Evolutionary conservation across 768 basidiomycete genomes (phyloP).

Genomic region (Austroboletus eburneus): DNA sequence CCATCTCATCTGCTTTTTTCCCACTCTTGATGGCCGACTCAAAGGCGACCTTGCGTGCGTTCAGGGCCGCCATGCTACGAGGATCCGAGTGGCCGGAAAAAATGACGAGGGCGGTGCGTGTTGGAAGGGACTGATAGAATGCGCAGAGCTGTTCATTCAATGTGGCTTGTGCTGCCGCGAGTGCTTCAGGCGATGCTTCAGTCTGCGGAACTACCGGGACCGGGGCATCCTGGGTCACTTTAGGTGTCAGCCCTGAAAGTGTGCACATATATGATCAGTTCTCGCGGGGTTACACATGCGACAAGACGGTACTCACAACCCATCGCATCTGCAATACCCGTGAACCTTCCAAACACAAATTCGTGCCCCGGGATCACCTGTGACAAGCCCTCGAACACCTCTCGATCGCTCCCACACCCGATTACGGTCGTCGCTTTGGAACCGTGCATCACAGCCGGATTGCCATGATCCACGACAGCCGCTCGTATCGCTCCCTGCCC

Average conservation of each 20-base stretch:
- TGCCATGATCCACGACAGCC: slow-evolving; percentile 84
- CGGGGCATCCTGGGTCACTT: slow-evolving; percentile 37
- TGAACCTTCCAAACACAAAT: slow-evolving; percentile 82
- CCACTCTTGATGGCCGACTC: slow-evolving; percentile 60
- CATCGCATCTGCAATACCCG: slow-evolving; percentile 69
- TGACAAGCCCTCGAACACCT: slow-evolving; percentile 68
- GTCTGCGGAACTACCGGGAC: slow-evolving; percentile 20
- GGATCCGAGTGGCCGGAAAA: slow-evolving; percentile 91
- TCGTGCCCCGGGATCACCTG: slow-evolving; percentile 62
- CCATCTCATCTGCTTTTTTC: slow-evolving; percentile 53
- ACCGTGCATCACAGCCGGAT: slow-evolving; percentile 80
- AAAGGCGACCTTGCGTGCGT: slow-evolving; percentile 65
- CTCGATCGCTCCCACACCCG: slow-evolving; percentile 72
- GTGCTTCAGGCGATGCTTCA: slow-evolving; percentile 32
- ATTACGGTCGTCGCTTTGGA: slow-evolving; percentile 75
- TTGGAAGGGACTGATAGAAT: slow-evolving; percentile 67
- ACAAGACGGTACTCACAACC: slow-evolving; percentile 59
- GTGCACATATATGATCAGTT: background rate
- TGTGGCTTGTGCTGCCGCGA: slow-evolving; percentile 37
- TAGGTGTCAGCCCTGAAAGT: slow-evolving; percentile 69
- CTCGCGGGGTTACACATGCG: background rate
- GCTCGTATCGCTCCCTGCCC: slow-evolving; percentile 43
- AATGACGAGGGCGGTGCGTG: slow-evolving; percentile 77
- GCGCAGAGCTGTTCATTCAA: slow-evolving; percentile 59
- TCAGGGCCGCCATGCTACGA: slow-evolving; percentile 69